phyloP scores from a whole-genome alignment of 2,329 filamentous ascomycete species.

The Pseudocercospora macadamiae region DNA sequence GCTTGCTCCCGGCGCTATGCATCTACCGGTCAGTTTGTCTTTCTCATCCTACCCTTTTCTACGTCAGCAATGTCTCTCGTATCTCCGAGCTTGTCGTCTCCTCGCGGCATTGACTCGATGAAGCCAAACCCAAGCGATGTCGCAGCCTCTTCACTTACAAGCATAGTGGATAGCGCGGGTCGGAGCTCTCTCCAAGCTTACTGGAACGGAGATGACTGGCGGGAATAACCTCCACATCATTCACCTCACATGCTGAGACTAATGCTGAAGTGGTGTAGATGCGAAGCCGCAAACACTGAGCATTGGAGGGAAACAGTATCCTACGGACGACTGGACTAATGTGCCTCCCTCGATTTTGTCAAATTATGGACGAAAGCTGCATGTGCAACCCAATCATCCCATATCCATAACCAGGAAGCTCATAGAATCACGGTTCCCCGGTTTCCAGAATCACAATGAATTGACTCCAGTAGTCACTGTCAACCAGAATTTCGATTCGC shows the following conservation, averaged over 20 bases:
- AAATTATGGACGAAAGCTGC: constrained; percentile 76
- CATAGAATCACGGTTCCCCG: constrained; percentile 85
- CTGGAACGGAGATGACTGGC: not conserved
- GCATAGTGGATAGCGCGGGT: constrained; percentile 6
- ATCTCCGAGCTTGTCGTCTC: not conserved
- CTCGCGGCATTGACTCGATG: not conserved
- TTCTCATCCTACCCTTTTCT: not conserved
- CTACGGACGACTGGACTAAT: constrained; percentile 83
- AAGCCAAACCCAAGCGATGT: constrained; percentile 6
- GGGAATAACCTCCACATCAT: constrained; percentile 13
- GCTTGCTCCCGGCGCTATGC: constrained; percentile 19
- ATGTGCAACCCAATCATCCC: constrained; percentile 88
- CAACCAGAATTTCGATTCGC: constrained; percentile 91
- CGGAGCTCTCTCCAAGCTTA: constrained; percentile 2
- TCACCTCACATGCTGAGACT: constrained; percentile 13
- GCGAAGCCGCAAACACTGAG: constrained; percentile 44
- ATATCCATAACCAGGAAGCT: constrained; percentile 87
- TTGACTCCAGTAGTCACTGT: constrained; percentile 84
- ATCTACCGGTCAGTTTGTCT: constrained; percentile 28
- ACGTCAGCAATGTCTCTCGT: not conserved
- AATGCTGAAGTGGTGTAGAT: constrained; percentile 5
- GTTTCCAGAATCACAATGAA: constrained; percentile 75
- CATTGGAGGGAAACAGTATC: constrained; percentile 67
- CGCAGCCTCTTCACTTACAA: constrained; percentile 7
- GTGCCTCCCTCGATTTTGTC: constrained; percentile 73